These are phyloP conservation scores for Calocybe gangraenosa DNA, from an alignment of 768 basidiomycete genomes.

Conservation along the genomic window DNA sequence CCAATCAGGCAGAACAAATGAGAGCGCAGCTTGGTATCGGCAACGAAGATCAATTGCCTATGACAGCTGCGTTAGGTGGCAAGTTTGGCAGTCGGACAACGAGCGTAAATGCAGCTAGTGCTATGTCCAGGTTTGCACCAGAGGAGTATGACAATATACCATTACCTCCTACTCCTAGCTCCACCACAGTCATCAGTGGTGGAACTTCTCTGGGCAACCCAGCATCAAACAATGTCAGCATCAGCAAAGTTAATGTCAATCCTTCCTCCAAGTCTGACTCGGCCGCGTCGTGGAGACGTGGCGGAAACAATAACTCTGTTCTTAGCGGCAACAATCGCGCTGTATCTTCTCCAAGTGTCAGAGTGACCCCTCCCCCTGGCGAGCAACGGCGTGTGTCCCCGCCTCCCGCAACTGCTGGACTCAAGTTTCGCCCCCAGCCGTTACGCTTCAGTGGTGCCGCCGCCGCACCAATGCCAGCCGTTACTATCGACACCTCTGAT, in stretches of 20 bases:
- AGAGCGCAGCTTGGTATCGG: conserved; percentile 53
- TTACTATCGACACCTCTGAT: conserved; percentile 52
- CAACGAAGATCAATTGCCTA: conserved; percentile 62
- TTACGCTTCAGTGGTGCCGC: conserved; percentile 47
- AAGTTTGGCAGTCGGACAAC: conserved; percentile 66
- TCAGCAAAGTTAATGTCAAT: conserved; percentile 18
- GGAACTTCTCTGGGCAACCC: conserved; percentile 64
- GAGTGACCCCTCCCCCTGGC: conserved; percentile 66
- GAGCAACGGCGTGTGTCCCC: conserved; percentile 51
- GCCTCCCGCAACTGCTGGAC: conserved; percentile 44
- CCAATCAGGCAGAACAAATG: conserved; percentile 64
- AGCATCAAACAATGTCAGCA: conserved; percentile 33
- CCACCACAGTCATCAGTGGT: conserved; percentile 68
- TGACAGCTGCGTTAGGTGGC: conserved; percentile 78
- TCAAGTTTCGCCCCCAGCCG: conserved; percentile 15
- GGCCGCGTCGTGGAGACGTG: conserved; percentile 78
- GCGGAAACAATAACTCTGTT: conserved; percentile 67
- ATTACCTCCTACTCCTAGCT: conserved; percentile 53
- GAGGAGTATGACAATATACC: conserved; percentile 41
- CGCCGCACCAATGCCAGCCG: conserved; percentile 49
- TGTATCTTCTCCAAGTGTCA: conserved; percentile 62
- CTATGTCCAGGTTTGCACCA: conserved; percentile 26
- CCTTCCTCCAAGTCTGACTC: conserved; percentile 78
- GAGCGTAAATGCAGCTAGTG: conserved; percentile 35
- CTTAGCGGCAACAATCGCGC: conserved; percentile 58